Base-by-base conservation (phyloP, 225 moss, liverwort and hornwort species). In the Marchantia paleacea region DNA sequence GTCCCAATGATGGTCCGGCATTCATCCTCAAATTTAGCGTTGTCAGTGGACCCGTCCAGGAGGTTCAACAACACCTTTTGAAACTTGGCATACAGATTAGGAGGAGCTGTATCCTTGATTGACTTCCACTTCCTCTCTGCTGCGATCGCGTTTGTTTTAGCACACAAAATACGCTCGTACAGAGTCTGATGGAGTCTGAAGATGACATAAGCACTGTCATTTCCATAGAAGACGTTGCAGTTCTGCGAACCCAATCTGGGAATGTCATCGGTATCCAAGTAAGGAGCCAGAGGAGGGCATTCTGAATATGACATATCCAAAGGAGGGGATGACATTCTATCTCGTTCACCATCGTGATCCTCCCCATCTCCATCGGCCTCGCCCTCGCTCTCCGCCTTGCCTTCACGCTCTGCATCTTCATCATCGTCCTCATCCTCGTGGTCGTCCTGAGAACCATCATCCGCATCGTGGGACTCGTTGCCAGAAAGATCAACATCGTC, bases 81-180 rank as follows among this genome's bases (percentile, higher is more conserved):
- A 68, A 97, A 97, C 83, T 90, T 92, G 20, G 88, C 88, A 82
- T 97, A 97, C 55, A 92, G 78, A 84, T 92, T 92, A 63, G 97
- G 93, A 31, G 94, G 81, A 28, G 79, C 74, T 19, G 92, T 85
- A 69, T 97, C 94, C 79, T 89, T 94, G 20, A 64, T 75, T 53
- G 89, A 89, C 72, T 85, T 88, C 90, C 90, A 90, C 78, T 91
- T 94, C 90, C 87, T 86, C 72, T 91, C 93, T 50, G 97, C 93
- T 54, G 90, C 84, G 28, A 86, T 78, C 12, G 97, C 92, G 77
- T 97, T 90, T 75, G 88, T 90, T 84, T 94, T 97, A 6, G 97
- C 97, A 77, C 94, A 89, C n/a, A 92, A 80, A n/a, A 97, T 92
- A 66, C 97, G 97, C 83, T 94, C 94, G 57, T 97, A 97, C 0